A percentile compares a stretch with the other conserved stretches of the same genome.
These are phyloP conservation scores for Allium sativum DNA, from an alignment of 106 monocot genomes.

Conservation along the genomic window DNA sequence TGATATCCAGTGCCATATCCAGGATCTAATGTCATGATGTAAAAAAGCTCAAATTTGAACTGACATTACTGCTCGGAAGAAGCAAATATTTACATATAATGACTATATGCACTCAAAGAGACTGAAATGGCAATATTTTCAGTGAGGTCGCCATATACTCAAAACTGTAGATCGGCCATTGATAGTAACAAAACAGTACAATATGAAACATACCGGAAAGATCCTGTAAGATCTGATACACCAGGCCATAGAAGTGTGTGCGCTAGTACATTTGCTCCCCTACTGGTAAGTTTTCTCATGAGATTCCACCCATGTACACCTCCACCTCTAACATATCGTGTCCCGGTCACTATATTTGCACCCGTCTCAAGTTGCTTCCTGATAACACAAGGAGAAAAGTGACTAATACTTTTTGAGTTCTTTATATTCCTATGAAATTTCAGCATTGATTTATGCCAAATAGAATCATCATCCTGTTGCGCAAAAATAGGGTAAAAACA, in stretches of 20 bases:
- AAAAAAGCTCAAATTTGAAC: too few species aligned
- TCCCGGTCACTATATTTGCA: constrained; percentile 93
- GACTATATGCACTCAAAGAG: too few species aligned
- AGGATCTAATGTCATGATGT: too few species aligned
- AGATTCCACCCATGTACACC: constrained; percentile 99
- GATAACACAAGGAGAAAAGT: neutral
- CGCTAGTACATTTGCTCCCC: constrained; percentile 97
- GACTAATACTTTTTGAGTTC: too few species aligned
- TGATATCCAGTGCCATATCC: too few species aligned
- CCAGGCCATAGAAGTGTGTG: constrained; percentile 95
- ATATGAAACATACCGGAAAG: constrained; percentile 51
- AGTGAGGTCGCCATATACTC: neutral
- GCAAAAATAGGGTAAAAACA: neutral
- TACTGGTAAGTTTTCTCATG: constrained; percentile 92
- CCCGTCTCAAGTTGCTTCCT: constrained; percentile 93
- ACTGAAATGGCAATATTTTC: too few species aligned
- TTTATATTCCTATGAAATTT: neutral
- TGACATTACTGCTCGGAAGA: too few species aligned
- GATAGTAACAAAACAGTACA: neutral
- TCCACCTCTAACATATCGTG: constrained; percentile 82
- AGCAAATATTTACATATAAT: too few species aligned
- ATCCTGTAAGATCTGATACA: constrained; percentile 95
- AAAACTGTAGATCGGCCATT: neutral
- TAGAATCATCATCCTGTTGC: neutral
- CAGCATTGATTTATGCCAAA: neutral